Evolutionary conservation across 768 basidiomycete genomes (phyloP).

Genomic region (Tulasnella sp.): DNA sequence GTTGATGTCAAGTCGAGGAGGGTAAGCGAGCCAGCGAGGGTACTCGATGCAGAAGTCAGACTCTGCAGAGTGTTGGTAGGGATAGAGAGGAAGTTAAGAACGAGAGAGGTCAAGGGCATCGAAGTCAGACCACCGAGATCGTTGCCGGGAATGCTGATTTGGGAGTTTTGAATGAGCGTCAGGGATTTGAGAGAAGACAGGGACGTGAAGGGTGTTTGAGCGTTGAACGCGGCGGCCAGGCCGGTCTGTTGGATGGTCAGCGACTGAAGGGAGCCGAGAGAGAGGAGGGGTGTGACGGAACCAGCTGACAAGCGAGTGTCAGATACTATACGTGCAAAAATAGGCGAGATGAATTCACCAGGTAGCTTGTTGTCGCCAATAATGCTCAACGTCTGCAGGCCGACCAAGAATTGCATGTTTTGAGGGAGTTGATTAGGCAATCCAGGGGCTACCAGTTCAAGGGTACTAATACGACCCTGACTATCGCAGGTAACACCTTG

Average conservation of each 20-base stretch:
- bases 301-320: conserved; percentile 23
- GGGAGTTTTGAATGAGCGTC: conserved; percentile 11
- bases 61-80: conserved; percentile 30
- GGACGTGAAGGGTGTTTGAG: conserved; percentile 4
- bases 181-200: conserved; percentile 9
- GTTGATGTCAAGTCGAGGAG: conserved; percentile 23
- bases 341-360: conserved; percentile 25
- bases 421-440: conserved; percentile 35
- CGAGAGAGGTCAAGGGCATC: not conserved
- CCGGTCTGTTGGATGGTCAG: conserved; percentile 13
- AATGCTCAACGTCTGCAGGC: conserved; percentile 30
- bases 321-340: not conserved
- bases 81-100: conserved; percentile 20
- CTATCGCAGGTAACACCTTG: conserved; percentile 35
- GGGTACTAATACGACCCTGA: conserved; percentile 30
- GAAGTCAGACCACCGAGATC: not conserved
- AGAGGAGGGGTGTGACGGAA: not conserved
- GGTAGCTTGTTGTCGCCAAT: conserved; percentile 34
- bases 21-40: conserved; percentile 22
- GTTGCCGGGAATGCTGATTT: conserved; percentile 6
- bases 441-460: conserved; percentile 37
- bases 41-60: conserved; percentile 19
- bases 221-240: conserved; percentile 3
- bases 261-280: conserved; percentile 9
- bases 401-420: conserved; percentile 32